Evolutionary conservation across 2,329 filamentous ascomycete species (phyloP), one percentile per base, ranked within the genome.

Genomic region (Bipolaris gigantea): DNA sequence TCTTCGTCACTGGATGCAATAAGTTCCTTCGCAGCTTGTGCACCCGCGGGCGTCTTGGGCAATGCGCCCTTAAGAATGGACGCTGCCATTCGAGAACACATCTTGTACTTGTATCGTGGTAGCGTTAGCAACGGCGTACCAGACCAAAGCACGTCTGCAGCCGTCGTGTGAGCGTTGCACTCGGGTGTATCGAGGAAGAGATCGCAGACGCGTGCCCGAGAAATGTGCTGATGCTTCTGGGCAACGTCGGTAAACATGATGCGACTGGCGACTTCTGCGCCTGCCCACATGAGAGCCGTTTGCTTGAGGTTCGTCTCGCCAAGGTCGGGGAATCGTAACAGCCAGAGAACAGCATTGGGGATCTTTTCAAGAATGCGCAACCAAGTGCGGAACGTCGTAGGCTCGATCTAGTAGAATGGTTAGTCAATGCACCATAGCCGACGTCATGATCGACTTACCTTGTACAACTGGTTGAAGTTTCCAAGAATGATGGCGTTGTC

Each of bases 391-490:
- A 97, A 97, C 7, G 92, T 97, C 3, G 92, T 95, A 1, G 94
- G 94, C 64, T 99, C 94, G 75, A 99, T 97, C 92, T 96, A 57
- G 30, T 10, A 6, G n/a, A 5, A 16, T 4, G 39, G 57, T 74
- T 55, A 68, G 61, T 23, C 38, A 19, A 13, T 3, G 15, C 5
- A n/a, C 3, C 1, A 21, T 16, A 25, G 15, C n/a, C 2, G 15
- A 10, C 13, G 4, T 32, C 3, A 34, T 42, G 9, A 10, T 32
- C 13, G 41, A 61, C 80, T 61, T 80, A 94, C 92, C 86, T 99
- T 99, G 79, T 99, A 99, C 30, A 99, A 80, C 74, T 99, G 94
- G 71, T 99, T 99, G 77, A 99, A 99, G 75, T 99, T 99, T 6
- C 91, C 94, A 54, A 99, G 82, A 65, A 99, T 97, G 65, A 99